Evolutionary conservation across 2,329 filamentous ascomycete species (phyloP).

Genomic region (Rhytidhysteron rufulum): DNA sequence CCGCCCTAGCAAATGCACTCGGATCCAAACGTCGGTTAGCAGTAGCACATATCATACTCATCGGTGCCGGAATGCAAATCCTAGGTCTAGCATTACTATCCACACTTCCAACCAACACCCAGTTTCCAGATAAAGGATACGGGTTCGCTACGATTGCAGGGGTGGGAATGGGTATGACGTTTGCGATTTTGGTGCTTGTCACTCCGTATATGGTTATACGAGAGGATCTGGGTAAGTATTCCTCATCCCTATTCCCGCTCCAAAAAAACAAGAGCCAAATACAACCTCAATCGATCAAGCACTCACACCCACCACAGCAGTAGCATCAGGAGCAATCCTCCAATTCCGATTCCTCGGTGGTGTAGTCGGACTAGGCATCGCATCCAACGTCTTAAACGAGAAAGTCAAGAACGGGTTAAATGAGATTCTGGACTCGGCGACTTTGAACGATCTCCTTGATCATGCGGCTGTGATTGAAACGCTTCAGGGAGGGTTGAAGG

Average conservation of each 20-base stretch:
- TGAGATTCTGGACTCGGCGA: not conserved
- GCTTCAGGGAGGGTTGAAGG: not conserved
- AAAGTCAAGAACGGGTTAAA: not conserved
- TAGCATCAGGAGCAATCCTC: conserved; percentile 3
- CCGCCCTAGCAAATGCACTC: not conserved
- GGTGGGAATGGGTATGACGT: conserved; percentile 5
- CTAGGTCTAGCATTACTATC: conserved; percentile 4
- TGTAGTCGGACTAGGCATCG: conserved; percentile 5
- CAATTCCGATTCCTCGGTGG: conserved; percentile 8
- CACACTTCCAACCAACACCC: not conserved
- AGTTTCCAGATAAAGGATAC: conserved; percentile 4
- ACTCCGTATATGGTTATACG: conserved; percentile 1
- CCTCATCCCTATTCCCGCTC: not conserved
- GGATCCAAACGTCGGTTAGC: conserved; percentile 3
- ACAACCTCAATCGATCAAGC: not conserved
- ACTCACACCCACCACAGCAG: conserved; percentile 1
- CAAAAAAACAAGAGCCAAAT: no score
- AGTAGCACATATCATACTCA: conserved; percentile 1
- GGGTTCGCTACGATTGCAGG: conserved; percentile 6
- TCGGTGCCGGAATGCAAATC: conserved; percentile 2
- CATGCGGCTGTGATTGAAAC: not conserved
- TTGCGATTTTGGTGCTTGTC: conserved; percentile 4
- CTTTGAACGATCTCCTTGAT: not conserved
- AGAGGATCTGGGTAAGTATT: conserved; percentile 4
- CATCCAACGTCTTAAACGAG: conserved; percentile 4